A percentile compares a stretch with the other conserved stretches of the same genome.
phyloP scores from a whole-genome alignment of 2,329 filamentous ascomycete genomes.

The Phyllosticta citribraziliensis region DNA sequence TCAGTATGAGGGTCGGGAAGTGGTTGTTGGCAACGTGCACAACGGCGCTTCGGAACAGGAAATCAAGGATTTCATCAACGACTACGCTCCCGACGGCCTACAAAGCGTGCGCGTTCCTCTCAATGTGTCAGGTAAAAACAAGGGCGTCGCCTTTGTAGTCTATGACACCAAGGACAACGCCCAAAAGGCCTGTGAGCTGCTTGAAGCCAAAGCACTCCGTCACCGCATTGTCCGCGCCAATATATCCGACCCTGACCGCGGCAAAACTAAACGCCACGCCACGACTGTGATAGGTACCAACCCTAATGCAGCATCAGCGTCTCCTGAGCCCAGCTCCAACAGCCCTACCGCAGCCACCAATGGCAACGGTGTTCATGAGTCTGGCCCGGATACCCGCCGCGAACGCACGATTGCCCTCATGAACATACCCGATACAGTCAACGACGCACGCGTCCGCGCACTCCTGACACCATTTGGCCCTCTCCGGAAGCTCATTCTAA shows the following conservation, averaged over 20 bases:
- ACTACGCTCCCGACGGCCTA: slow-evolving; percentile 57
- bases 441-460: slow-evolving; percentile 69
- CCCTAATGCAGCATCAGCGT: slow-evolving; percentile 21
- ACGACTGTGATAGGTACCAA: slow-evolving; percentile 53
- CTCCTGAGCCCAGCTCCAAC: slow-evolving; percentile 16
- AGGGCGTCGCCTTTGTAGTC: slow-evolving; percentile 72
- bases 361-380: slow-evolving; percentile 16
- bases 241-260: slow-evolving; percentile 52
- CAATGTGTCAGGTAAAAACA: slow-evolving; percentile 57
- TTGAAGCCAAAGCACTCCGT: slow-evolving; percentile 24
- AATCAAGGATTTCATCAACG: slow-evolving; percentile 58
- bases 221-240: slow-evolving; percentile 25
- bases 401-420: slow-evolving; percentile 72
- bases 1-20: slow-evolving; percentile 75
- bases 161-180: slow-evolving; percentile 48
- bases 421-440: slow-evolving; percentile 84
- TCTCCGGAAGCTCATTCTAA: slow-evolving; percentile 66
- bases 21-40: slow-evolving; percentile 76
- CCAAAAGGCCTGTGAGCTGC: slow-evolving; percentile 23
- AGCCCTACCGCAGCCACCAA: not conserved
- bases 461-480: slow-evolving; percentile 61
- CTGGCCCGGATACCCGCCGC: slow-evolving; percentile 21
- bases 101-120: slow-evolving; percentile 62
- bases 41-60: slow-evolving; percentile 70
- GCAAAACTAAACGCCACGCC: slow-evolving; percentile 57